Evolutionary conservation across 2,329 filamentous ascomycete genomes (phyloP), one percentile per base, ranked within the genome.

Genomic region (Fonsecaea monophora): DNA sequence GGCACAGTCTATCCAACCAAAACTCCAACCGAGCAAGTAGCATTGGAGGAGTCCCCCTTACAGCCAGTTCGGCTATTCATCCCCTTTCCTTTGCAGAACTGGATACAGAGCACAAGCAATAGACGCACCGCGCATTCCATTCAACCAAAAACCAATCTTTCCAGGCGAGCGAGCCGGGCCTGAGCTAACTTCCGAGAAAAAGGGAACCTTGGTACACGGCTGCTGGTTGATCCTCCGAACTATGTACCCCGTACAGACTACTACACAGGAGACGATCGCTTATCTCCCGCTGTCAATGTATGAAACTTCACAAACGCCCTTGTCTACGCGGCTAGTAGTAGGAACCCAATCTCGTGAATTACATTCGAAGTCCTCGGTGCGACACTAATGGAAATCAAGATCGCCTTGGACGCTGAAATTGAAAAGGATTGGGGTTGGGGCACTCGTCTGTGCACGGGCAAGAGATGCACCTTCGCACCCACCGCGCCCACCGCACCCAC

Each of bases 1-100:
- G 15, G 9, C 32, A 25, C 37, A 21, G n/a, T 34, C 32, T 34
- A 18, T 53, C 59, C 59, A 40, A 60, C 59, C 59, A 61, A 32
- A n/a, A 25, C 10, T 18, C 15, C 32, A 53, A 12, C 59, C 45
- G 15, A 37, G 45, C 42, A 54, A 15, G 15, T n/a, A n/a, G 15
- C 15, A 54, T 15, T 25, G 25, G 25, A 30, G 18, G 25, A 30
- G 18, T n/a, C 15, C 13, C 40, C 32, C 18, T 15, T 21, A 9
- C 15, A 25, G 45, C n/a, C n/a, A 53, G 38, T 34, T 21, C 42
- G 32, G 30, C 30, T n/a, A 21, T 38, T 6, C n/a, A 48, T 6
- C n/a, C n/a, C n/a, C 42, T 18, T 10, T 21, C 42, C 42, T 18
- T 21, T 48, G 12, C 45, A 50, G 18, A 25, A 50, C 45, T 18